These are phyloP conservation scores for Marsdenia floribunda DNA, from an alignment of 257 asterid species.

Conservation along the genomic window DNA sequence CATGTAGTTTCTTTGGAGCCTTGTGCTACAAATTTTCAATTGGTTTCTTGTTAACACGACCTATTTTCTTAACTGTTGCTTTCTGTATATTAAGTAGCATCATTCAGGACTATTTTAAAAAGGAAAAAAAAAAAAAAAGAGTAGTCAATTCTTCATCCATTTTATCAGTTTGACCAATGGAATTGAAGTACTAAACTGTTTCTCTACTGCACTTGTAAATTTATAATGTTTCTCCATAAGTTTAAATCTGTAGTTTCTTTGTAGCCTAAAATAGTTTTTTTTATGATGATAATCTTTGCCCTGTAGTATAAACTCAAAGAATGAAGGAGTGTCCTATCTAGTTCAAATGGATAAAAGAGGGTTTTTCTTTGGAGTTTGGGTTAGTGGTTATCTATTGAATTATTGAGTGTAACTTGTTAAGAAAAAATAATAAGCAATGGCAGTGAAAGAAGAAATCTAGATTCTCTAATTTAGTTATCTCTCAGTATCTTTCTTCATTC, in stretches of 20 bases:
- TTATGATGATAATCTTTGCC: background rate
- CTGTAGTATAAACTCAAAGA: background rate
- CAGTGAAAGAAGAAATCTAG: background rate
- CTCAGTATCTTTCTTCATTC: background rate
- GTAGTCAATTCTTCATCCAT: background rate
- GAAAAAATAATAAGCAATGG: background rate
- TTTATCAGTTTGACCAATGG: background rate
- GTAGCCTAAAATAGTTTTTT: background rate
- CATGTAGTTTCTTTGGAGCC: background rate
- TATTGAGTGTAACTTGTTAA: background rate
- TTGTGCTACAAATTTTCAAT: background rate
- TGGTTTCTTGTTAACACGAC: background rate
- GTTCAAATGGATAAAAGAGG: background rate
- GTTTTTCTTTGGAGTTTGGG: background rate
- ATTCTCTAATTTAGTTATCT: background rate
- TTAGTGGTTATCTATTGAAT: background rate
- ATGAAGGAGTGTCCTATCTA: background rate
- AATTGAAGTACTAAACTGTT: background rate
- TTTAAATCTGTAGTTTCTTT: background rate
- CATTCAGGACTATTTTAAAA: background rate
- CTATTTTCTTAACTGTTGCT: background rate
- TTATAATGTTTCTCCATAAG: background rate
- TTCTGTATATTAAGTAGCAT: background rate
- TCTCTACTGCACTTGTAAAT: background rate
- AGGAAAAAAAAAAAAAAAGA: background rate